Evolutionary conservation across 2,329 filamentous ascomycete species (phyloP).

Genomic region (Phaeophleospora eucalypticola): DNA sequence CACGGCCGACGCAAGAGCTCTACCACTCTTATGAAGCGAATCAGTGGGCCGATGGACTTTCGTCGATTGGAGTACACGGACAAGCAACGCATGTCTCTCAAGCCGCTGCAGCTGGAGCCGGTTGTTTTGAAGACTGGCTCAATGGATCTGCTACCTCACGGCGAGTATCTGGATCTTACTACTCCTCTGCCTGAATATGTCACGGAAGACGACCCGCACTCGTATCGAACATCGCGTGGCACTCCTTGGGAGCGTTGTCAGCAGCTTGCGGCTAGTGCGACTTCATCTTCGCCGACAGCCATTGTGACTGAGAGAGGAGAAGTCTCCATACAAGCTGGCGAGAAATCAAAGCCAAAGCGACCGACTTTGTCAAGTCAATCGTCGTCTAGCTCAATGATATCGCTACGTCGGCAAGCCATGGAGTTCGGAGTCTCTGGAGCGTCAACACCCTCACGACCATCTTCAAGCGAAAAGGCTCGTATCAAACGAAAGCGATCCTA

Average conservation of each 20-base stretch:
- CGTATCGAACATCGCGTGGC: constrained; percentile 10
- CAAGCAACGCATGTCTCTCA: constrained; percentile 26
- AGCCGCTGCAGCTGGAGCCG: constrained; percentile 26
- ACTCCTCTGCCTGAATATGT: background rate
- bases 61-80: constrained; percentile 29
- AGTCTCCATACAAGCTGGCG: background rate
- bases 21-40: constrained; percentile 17
- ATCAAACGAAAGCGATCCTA: constrained; percentile 33
- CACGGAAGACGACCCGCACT: constrained; percentile 8
- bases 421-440: constrained; percentile 15
- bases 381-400: constrained; percentile 31
- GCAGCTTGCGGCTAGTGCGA: constrained; percentile 3
- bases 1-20: constrained; percentile 19
- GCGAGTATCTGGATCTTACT: background rate
- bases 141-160: constrained; percentile 1
- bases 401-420: constrained; percentile 34
- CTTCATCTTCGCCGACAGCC: background rate
- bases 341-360: constrained; percentile 1
- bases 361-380: constrained; percentile 17
- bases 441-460: constrained; percentile 10
- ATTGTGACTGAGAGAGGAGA: constrained; percentile 1
- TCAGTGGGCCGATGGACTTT: constrained; percentile 25
- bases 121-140: constrained; percentile 16
- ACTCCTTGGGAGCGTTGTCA: constrained; percentile 19
- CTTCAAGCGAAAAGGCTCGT: constrained; percentile 33